A percentile compares a stretch with the other conserved stretches of the same genome.
These are phyloP conservation scores for Geum urbanum DNA, from an alignment of 306 rosid genomes.

Conservation along the genomic window DNA sequence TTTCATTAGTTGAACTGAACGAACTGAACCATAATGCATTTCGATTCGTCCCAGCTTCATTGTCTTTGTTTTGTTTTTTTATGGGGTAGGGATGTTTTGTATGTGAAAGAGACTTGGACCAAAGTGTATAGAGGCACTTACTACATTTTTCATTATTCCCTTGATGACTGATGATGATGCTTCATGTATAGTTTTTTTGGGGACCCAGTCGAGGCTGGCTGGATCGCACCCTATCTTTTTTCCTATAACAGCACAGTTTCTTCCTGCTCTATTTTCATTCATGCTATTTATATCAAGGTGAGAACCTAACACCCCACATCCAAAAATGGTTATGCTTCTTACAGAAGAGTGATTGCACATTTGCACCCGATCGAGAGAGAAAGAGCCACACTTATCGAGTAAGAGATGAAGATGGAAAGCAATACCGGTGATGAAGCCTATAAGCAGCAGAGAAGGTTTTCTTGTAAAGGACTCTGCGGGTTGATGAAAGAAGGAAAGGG, in stretches of 20 bases:
- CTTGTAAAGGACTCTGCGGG: slow-evolving; percentile 17
- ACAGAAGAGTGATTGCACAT: background rate
- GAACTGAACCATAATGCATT: slow-evolving; percentile 1
- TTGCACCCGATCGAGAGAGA: background rate
- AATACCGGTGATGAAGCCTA: slow-evolving; percentile 8
- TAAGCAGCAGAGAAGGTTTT: slow-evolving; percentile 17
- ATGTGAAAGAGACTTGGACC: background rate
- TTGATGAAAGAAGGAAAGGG: slow-evolving; percentile 27
- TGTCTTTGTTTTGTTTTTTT: background rate
- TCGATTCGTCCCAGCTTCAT: background rate
- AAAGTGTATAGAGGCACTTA: background rate
- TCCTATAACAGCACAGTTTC: slow-evolving; percentile 14
- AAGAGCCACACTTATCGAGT: background rate
- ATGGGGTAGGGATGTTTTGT: background rate
- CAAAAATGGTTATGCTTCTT: slow-evolving; percentile 1
- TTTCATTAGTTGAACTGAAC: background rate
- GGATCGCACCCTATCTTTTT: slow-evolving; percentile 13
- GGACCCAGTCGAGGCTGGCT: slow-evolving; percentile 16
- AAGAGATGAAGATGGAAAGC: slow-evolving; percentile 22
- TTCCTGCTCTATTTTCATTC: slow-evolving; percentile 7
- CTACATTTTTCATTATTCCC: slow-evolving; percentile 1
- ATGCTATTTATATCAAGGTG: slow-evolving; percentile 1
- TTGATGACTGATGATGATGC: background rate
- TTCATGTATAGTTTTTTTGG: slow-evolving; percentile 14
- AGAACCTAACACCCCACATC: background rate